These are phyloP conservation scores for Calendula officinalis DNA, from an alignment of 129 eudicot genomes.

Conservation along the genomic window DNA sequence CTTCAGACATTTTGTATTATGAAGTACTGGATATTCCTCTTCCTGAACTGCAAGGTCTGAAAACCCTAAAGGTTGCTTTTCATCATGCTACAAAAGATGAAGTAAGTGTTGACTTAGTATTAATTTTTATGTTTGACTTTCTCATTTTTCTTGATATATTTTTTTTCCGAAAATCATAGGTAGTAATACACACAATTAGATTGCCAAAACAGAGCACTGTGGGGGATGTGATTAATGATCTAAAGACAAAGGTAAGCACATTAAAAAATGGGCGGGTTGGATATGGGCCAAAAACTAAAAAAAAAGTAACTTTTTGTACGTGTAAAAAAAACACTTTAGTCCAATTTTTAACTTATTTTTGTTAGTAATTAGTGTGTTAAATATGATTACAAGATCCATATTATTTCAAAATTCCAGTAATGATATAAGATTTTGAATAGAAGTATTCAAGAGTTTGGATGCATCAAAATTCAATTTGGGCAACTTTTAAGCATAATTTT, in stretches of 20 bases:
- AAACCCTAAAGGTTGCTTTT: constrained; percentile 81
- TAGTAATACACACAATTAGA: constrained; percentile 63
- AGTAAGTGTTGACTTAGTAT: constrained; percentile 41
- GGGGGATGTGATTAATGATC: constrained; percentile 75
- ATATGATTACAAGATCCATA: no score
- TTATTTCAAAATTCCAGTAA: no score
- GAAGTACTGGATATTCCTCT: constrained; percentile 90
- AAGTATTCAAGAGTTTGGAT: no score
- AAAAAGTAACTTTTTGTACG: background rate
- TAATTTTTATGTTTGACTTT: background rate
- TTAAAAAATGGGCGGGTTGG: background rate
- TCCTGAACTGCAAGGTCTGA: constrained; percentile 85
- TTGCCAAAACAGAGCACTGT: constrained; percentile 88
- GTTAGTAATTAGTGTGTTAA: no score
- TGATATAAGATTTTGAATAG: no score
- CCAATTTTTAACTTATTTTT: no score
- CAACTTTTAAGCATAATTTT: no score
- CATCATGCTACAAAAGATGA: constrained; percentile 81
- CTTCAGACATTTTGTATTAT: constrained; percentile 79
- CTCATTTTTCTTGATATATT: constrained; percentile 11
- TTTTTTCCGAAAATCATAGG: constrained; percentile 39
- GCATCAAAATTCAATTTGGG: no score
- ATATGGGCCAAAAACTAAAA: background rate
- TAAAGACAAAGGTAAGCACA: constrained; percentile 62
- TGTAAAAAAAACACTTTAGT: background rate